Evolutionary conservation across 1,139 yeast genomes (phyloP).

Genomic region (Diutina pseudorugosa): DNA sequence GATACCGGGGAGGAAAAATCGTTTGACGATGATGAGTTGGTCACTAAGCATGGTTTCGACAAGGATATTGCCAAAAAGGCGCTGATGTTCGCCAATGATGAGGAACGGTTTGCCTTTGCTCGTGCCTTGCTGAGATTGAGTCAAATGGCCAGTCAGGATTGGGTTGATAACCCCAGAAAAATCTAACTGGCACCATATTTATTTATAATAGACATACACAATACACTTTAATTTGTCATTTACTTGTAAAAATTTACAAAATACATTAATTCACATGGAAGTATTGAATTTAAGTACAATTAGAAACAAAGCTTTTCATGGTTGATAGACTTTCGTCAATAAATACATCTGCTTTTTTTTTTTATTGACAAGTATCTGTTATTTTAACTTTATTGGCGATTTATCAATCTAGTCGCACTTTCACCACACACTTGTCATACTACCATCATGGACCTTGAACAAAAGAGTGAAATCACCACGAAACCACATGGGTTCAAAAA

Average conservation of each 20-base stretch:
- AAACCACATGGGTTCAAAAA: constrained; percentile 44
- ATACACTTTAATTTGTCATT: too few relatives aligned
- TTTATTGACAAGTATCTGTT: too few relatives aligned
- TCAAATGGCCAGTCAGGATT: constrained; percentile 89
- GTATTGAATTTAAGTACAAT: too few relatives aligned
- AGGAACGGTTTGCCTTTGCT: constrained; percentile 93
- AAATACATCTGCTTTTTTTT: too few relatives aligned
- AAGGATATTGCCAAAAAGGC: constrained; percentile 67
- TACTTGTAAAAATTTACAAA: too few relatives aligned
- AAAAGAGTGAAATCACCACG: constrained; percentile 21
- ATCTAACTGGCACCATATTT: background rate
- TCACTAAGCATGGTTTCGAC: constrained; percentile 62
- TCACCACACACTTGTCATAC: background rate
- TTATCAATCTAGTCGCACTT: background rate
- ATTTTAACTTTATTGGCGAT: too few relatives aligned
- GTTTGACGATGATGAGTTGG: constrained; percentile 48
- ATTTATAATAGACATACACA: background rate
- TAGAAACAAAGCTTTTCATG: too few relatives aligned
- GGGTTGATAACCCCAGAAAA: constrained; percentile 43
- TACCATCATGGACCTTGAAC: background rate
- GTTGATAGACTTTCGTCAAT: too few relatives aligned
- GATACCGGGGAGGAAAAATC: constrained; percentile 24
- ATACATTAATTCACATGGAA: too few relatives aligned
- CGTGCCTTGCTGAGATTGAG: constrained; percentile 82
- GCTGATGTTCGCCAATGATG: constrained; percentile 75